A percentile compares a stretch with the other conserved stretches of the same genome.
Conservation (phyloP, 1,284 basidiomycete genomes). For the Papiliotrema nemorosa region DNA sequence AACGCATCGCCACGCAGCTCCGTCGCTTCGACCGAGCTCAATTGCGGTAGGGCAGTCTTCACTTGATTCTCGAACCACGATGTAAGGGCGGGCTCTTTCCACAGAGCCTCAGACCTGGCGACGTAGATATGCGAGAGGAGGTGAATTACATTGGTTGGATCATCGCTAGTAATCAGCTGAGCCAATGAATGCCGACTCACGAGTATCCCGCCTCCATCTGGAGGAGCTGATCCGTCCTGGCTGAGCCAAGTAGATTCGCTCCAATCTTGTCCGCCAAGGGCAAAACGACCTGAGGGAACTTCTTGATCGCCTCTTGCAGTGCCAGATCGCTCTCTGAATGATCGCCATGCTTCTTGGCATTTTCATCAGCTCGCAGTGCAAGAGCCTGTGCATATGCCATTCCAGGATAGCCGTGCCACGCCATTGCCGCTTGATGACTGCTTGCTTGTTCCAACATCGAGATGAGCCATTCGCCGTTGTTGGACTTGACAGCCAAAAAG, state of each 20-base stretch:
- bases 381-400: constrained; percentile 75
- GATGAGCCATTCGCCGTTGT: constrained; percentile 74
- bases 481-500: constrained; percentile 72
- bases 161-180: constrained; percentile 40
- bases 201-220: constrained; percentile 64
- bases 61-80: constrained; percentile 65
- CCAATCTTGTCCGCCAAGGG: constrained; percentile 80
- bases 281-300: constrained; percentile 74
- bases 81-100: constrained; percentile 68
- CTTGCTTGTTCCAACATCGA: constrained; percentile 55
- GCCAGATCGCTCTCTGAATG: constrained; percentile 62
- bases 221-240: constrained; percentile 63
- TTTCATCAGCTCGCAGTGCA: constrained; percentile 61
- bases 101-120: constrained; percentile 67
- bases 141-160: constrained; percentile 51
- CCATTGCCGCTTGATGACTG: constrained; percentile 49
- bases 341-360: constrained; percentile 55
- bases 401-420: constrained; percentile 66
- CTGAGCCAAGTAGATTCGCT: constrained; percentile 58
- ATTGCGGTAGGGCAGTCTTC: constrained; percentile 14
- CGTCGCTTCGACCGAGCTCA: constrained; percentile 25
- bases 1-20: constrained; percentile 31
- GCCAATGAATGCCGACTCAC: constrained; percentile 49
- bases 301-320: constrained; percentile 65
- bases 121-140: constrained; percentile 82